A percentile compares a stretch with the other conserved stretches of the same genome.
These are phyloP conservation scores for Zygoascus tannicola DNA, from an alignment of 805 yeast genomes.

Conservation along the genomic window DNA sequence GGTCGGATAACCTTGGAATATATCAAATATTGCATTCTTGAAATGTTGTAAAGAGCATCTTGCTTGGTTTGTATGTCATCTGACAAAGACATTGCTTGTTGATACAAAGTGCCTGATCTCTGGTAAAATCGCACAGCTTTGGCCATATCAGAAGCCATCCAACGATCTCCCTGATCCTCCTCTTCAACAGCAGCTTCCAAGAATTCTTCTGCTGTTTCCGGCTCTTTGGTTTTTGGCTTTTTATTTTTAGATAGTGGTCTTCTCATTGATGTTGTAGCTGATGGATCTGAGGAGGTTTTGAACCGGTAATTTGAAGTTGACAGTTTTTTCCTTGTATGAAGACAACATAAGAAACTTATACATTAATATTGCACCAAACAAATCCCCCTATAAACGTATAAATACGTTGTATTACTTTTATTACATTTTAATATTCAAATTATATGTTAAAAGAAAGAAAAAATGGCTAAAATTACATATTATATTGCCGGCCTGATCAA, in stretches of 20 bases:
- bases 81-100: slow-evolving; percentile 28
- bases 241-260: slow-evolving; percentile 7
- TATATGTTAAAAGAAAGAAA: not conserved
- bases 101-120: slow-evolving; percentile 38
- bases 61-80: slow-evolving; percentile 12
- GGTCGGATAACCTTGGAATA: slow-evolving; percentile 39
- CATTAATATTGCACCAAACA: too few species aligned
- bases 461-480: slow-evolving; percentile 1
- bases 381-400: not conserved
- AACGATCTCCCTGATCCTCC: slow-evolving; percentile 71
- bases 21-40: slow-evolving; percentile 50
- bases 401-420: not conserved
- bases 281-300: too few species aligned
- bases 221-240: slow-evolving; percentile 9
- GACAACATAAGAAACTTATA: too few species aligned
- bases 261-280: too few species aligned
- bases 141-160: slow-evolving; percentile 56
- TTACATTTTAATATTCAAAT: not conserved
- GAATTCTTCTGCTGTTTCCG: slow-evolving; percentile 40
- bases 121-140: slow-evolving; percentile 60
- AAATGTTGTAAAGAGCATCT: slow-evolving; percentile 52
- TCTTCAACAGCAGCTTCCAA: slow-evolving; percentile 49
- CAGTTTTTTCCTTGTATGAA: too few species aligned
- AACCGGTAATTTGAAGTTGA: too few species aligned
- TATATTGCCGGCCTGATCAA: too few species aligned